Evolutionary conservation across 352 stramenopile species (phyloP).

Genomic region (Blastocystis sp.): DNA sequence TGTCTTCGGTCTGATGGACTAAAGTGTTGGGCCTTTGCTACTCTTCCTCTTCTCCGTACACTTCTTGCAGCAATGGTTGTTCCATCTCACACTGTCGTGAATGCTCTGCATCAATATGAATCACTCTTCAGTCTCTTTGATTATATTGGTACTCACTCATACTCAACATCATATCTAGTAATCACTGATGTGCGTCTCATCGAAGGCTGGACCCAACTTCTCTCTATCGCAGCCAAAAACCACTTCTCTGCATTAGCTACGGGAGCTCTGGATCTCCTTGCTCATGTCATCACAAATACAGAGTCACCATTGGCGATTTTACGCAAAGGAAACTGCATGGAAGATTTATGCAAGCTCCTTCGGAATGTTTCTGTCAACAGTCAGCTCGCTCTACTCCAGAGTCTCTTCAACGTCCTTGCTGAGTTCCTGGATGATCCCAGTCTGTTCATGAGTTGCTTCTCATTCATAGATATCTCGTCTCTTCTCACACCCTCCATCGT

Average conservation of each 20-base stretch:
- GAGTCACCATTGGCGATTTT: background rate
- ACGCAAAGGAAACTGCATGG: background rate
- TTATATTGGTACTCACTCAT: background rate
- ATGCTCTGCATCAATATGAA: background rate
- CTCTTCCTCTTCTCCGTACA: background rate
- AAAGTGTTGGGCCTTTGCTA: background rate
- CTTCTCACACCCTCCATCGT: background rate
- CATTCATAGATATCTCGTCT: background rate
- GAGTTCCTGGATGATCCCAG: background rate
- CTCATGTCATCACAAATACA: background rate
- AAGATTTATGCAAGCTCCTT: background rate
- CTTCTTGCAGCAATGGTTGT: background rate
- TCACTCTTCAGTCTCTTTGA: conserved; percentile 26
- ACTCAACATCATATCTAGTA: background rate
- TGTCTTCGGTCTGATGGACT: background rate
- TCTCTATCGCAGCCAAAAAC: background rate
- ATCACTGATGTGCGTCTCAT: background rate
- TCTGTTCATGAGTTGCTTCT: background rate
- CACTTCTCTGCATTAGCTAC: background rate
- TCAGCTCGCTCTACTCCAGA: background rate
- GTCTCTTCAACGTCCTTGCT: background rate
- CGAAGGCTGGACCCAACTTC: background rate
- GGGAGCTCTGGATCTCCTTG: background rate
- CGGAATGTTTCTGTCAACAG: background rate
- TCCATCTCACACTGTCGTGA: background rate